Evolutionary conservation across 108 stramenopile species (phyloP), one percentile per base, ranked within the genome.

Genomic region (Skeletonema costatum): DNA sequence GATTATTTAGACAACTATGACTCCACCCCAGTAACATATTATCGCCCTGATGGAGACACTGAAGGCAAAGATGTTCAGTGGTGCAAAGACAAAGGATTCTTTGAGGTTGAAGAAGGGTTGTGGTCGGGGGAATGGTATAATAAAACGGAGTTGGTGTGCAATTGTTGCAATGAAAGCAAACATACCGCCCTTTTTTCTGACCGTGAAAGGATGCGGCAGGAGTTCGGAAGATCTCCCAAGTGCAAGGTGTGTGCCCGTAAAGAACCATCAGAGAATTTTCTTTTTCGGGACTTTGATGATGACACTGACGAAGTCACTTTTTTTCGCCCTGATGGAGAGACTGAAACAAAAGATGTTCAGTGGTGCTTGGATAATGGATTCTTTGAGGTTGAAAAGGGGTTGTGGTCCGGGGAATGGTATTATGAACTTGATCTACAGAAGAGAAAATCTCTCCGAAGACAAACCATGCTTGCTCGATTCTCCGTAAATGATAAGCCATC

Each of bases 291-390:
- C 32, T 5, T n/a, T n/a, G 63, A 64, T 30, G n/a, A 35, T 33
- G 32, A 66, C 48, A 10, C 16, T 44, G 64, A 64, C 9, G 63
- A 66, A 19, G 29, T 66, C 19, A 66, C 41, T 9, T 66, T 66
- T n/a, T 51, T 66, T 66, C 64, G 64, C 29, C 41, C 41, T 2
- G 68, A 76, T 17, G 68, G 75, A 9, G 38, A 44, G 30, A 60
- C 29, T 32, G 75, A 70, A 60, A 33, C 14, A 10, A 76, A 76
- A 66, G 32, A 19, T 21, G 10, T 46, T 32, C 16, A 44, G 21
- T 74, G 73, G 73, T 74, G 73, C 25, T 25, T 48, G 25, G n/a
- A n/a, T 25, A 66, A 74, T 68, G 73, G 73, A 13, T 74, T 68
- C 36, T 66, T 68, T n/a, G 42, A 50, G 66, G 42, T 74, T 51